Evolutionary conservation across 192 early-diverging fungal genomes (phyloP).

Genomic region (Podila epicladia): DNA sequence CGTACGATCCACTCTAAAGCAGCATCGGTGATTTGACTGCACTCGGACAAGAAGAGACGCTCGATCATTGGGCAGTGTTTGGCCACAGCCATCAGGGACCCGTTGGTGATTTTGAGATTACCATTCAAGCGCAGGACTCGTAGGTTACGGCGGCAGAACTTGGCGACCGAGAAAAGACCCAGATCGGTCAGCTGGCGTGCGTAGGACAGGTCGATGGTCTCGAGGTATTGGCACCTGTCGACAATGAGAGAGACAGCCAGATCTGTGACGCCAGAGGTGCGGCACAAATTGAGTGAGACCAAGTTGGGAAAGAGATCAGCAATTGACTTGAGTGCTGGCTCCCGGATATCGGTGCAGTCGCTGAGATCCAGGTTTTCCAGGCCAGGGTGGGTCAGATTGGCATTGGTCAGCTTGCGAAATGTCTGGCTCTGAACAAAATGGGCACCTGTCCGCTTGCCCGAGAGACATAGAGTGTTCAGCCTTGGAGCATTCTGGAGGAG

Average conservation of each 20-base stretch:
- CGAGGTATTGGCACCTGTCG: conserved; percentile 37
- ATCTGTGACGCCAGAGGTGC: conserved; percentile 44
- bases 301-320: conserved; percentile 32
- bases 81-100: conserved; percentile 50
- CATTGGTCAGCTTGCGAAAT: conserved; percentile 30
- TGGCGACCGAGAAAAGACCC: conserved; percentile 36
- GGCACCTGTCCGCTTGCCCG: conserved; percentile 40
- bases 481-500: conserved; percentile 32
- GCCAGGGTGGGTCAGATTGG: conserved; percentile 9
- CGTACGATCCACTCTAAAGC: conserved; percentile 53
- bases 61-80: conserved; percentile 54
- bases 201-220: conserved; percentile 39
- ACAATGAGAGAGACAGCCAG: conserved; percentile 32
- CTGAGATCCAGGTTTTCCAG: conserved; percentile 34
- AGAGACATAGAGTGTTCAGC: conserved; percentile 33
- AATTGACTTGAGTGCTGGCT: conserved; percentile 26
- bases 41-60: conserved; percentile 57
- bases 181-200: conserved; percentile 34
- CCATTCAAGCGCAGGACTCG: conserved; percentile 51
- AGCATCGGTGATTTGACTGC: conserved; percentile 53
- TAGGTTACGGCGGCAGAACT: conserved; percentile 43
- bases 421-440: conserved; percentile 32
- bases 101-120: conserved; percentile 58
- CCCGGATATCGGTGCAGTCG: conserved; percentile 37
- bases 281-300: conserved; percentile 27